Evolutionary conservation across 2,329 filamentous ascomycete genomes (phyloP).

Genomic region (Xylariomycetidae sp.): DNA sequence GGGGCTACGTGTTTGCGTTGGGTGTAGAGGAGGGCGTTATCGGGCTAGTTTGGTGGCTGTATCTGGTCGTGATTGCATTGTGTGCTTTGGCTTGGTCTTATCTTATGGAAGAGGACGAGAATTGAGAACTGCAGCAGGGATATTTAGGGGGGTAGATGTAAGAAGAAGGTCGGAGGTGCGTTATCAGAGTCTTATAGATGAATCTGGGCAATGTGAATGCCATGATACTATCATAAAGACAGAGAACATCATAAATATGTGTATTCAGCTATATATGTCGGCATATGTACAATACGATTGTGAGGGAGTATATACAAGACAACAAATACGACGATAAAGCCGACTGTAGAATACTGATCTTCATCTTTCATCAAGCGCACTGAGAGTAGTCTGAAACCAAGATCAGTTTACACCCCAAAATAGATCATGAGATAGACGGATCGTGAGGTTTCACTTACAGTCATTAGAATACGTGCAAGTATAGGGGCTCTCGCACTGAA

Average conservation of each 20-base stretch:
- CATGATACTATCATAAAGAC: neutral
- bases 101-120: slow-evolving; percentile 13
- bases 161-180: neutral
- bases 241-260: neutral
- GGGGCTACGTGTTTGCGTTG: slow-evolving; percentile 24
- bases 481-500: slow-evolving; percentile 4
- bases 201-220: neutral
- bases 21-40: slow-evolving; percentile 21
- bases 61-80: slow-evolving; percentile 20
- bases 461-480: slow-evolving; percentile 5
- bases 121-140: too few relatives aligned
- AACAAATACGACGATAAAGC: too few relatives aligned
- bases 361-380: neutral
- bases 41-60: slow-evolving; percentile 27
- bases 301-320: neutral
- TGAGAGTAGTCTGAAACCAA: neutral
- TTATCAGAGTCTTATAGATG: neutral
- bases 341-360: too few relatives aligned
- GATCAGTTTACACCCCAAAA: too few relatives aligned
- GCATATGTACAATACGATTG: neutral
- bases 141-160: neutral
- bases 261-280: neutral
- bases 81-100: slow-evolving; percentile 25
- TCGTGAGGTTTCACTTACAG: slow-evolving; percentile 1
- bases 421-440: neutral